Evolutionary conservation across 1,139 yeast genomes (phyloP).

Genomic region (Kodamaea anthophila): DNA sequence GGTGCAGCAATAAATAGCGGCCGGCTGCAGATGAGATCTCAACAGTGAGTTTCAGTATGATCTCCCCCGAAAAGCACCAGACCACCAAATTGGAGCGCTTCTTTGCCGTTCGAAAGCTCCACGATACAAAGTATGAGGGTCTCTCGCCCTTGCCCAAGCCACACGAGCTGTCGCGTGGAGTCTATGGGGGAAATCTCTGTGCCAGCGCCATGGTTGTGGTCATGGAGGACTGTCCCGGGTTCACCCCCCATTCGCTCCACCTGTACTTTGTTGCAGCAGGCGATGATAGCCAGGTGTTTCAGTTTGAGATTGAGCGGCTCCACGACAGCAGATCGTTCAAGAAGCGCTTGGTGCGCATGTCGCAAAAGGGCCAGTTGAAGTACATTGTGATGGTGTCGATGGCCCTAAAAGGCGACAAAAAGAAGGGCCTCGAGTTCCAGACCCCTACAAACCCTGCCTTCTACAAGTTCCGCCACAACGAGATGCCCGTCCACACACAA

Average conservation of each 20-base stretch:
- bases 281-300: slow-evolving; percentile 23
- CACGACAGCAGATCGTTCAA: slow-evolving; percentile 30
- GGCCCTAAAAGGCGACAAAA: slow-evolving; percentile 18
- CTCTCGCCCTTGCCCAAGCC: slow-evolving; percentile 30
- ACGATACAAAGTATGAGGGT: slow-evolving; percentile 20
- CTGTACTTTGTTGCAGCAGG: slow-evolving; percentile 38
- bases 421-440: slow-evolving; percentile 27
- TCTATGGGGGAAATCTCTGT: slow-evolving; percentile 38
- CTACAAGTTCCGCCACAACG: slow-evolving; percentile 21
- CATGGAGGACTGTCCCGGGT: slow-evolving; percentile 28
- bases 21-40: too few species aligned
- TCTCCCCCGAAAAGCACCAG: slow-evolving; percentile 4
- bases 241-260: slow-evolving; percentile 39
- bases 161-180: slow-evolving; percentile 29
- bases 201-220: slow-evolving; percentile 40
- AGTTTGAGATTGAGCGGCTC: slow-evolving; percentile 26
- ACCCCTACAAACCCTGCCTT: slow-evolving; percentile 21
- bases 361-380: slow-evolving; percentile 23
- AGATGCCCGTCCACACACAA: slow-evolving; percentile 15
- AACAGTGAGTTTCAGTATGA: too few species aligned
- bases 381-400: slow-evolving; percentile 32
- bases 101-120: slow-evolving; percentile 10
- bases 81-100: slow-evolving; percentile 7
- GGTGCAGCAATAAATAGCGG: too few species aligned
- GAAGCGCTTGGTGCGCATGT: slow-evolving; percentile 25